Evolutionary conservation across 345 rosid genomes (phyloP), one percentile per base, ranked within the genome.

Genomic region (Jatropha curcas): DNA sequence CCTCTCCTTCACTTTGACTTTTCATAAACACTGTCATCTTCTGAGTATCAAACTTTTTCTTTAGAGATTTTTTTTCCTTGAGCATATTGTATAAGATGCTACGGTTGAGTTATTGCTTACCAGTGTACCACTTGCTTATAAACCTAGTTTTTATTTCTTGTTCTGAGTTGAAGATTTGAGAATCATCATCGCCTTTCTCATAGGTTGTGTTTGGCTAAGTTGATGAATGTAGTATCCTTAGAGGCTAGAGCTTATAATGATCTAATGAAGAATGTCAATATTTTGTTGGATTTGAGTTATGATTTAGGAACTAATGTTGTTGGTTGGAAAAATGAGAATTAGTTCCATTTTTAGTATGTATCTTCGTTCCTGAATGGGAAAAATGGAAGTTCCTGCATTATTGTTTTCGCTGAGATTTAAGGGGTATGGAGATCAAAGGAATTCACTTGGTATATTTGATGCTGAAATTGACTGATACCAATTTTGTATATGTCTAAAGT

Each of bases 221-320:
- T 60, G 43, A 37, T 34, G 65, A 35, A n/a, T 19, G 27, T 61
- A n/a, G 1, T 52, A 53, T 25, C 22, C n/a, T 30, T 51, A 67
- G 71, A 51, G 60, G 12, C 45, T 67, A 51, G 71, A 51, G 60
- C 59, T 33, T 51, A 67, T 67, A 35, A 17, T 33, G n/a, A n/a
- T n/a, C n/a, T 41, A 31, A 45, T 45, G 9, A 20, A 33, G 5
- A 2, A 10, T 20, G 1, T 20, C 28, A 17, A 33, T 51, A 0
- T 33, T 67, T 67, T 55, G 52, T 56, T 35, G 35, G 12, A 39
- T n/a, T n/a, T n/a, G n/a, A n/a, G n/a, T n/a, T n/a, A n/a, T n/a
- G n/a, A n/a, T n/a, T n/a, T n/a, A n/a, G n/a, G n/a, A n/a, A n/a
- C n/a, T n/a, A n/a, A n/a, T n/a, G n/a, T n/a, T n/a, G n/a, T n/a